These are phyloP conservation scores for Luzula sylvatica DNA, from an alignment of 176 grass and related monocot species.

Conservation along the genomic window DNA sequence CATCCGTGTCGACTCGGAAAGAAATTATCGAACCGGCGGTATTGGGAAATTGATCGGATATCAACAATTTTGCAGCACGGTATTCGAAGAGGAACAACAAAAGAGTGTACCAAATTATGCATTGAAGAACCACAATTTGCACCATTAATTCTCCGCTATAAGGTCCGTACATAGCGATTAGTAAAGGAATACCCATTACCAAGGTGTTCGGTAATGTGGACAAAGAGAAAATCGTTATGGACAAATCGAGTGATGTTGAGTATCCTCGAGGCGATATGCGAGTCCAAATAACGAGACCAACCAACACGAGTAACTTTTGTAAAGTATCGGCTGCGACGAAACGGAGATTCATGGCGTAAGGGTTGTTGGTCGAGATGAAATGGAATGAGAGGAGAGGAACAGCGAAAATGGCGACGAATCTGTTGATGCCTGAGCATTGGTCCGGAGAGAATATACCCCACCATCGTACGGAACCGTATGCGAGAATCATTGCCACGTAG, in stretches of 20 bases:
- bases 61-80: slow-evolving; percentile 57
- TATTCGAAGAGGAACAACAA: slow-evolving; percentile 86
- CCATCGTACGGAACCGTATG: slow-evolving; percentile 58
- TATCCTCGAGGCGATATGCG: slow-evolving; percentile 9
- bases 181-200: slow-evolving; percentile 75
- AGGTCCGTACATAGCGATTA: slow-evolving; percentile 66
- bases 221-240: slow-evolving; percentile 64
- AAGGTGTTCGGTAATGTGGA: slow-evolving; percentile 73
- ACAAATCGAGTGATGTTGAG: slow-evolving; percentile 38
- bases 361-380: slow-evolving; percentile 78
- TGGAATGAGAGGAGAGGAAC: slow-evolving; percentile 87
- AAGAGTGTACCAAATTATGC: slow-evolving; percentile 97
- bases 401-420: slow-evolving; percentile 76
- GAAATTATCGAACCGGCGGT: slow-evolving; percentile 56
- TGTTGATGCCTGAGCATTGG: slow-evolving; percentile 89
- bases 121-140: slow-evolving; percentile 74
- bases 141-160: slow-evolving; percentile 75
- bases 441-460: slow-evolving; percentile 63
- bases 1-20: slow-evolving; percentile 46
- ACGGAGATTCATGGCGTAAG: slow-evolving; percentile 71
- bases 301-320: slow-evolving; percentile 66
- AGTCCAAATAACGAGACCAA: slow-evolving; percentile 34
- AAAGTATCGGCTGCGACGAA: slow-evolving; percentile 78
- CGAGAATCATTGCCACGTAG: slow-evolving; percentile 80
- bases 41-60: slow-evolving; percentile 67